phyloP scores from a whole-genome alignment of 805 yeast species.

The Ogataea trehaloabstinens region DNA sequence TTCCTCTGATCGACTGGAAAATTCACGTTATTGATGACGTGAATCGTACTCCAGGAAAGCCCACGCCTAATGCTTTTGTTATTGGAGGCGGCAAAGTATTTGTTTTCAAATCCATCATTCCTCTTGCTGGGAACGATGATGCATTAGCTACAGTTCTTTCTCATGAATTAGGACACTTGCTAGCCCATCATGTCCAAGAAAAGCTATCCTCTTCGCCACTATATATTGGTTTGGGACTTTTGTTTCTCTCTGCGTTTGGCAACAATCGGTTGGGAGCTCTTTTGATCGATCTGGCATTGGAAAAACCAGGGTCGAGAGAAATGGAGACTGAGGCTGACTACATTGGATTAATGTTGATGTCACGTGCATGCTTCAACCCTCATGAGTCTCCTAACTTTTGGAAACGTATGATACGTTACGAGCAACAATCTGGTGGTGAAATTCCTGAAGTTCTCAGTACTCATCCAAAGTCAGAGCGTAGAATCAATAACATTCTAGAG shows the following conservation, averaged over 20 bases:
- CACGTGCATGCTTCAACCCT: constrained; percentile 84
- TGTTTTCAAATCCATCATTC: constrained; percentile 75
- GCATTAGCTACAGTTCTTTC: constrained; percentile 94
- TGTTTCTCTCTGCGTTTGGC: constrained; percentile 63
- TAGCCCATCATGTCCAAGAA: constrained; percentile 90
- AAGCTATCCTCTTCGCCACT: constrained; percentile 75
- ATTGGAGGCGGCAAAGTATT: constrained; percentile 96
- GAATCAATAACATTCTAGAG: constrained; percentile 63
- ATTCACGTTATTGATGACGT: constrained; percentile 76
- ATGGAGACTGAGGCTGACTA: constrained; percentile 97
- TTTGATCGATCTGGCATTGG: constrained; percentile 52
- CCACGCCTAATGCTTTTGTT: constrained; percentile 97
- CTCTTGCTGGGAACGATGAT: constrained; percentile 77
- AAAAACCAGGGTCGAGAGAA: constrained; percentile 83
- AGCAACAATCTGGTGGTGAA: constrained; percentile 33
- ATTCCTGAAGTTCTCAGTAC: constrained; percentile 72
- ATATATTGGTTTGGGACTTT: constrained; percentile 50
- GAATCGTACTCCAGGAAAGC: constrained; percentile 36
- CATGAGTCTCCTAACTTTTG: constrained; percentile 72
- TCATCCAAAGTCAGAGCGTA: constrained; percentile 79
- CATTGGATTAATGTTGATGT: constrained; percentile 90
- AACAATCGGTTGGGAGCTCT: constrained; percentile 50
- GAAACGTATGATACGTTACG: constrained; percentile 70
- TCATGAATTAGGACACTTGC: constrained; percentile 92
- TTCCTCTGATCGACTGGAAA: constrained; percentile 57